Evolutionary conservation across 179 eudicot genomes (phyloP).

Genomic region (Beta macrorhiza): DNA sequence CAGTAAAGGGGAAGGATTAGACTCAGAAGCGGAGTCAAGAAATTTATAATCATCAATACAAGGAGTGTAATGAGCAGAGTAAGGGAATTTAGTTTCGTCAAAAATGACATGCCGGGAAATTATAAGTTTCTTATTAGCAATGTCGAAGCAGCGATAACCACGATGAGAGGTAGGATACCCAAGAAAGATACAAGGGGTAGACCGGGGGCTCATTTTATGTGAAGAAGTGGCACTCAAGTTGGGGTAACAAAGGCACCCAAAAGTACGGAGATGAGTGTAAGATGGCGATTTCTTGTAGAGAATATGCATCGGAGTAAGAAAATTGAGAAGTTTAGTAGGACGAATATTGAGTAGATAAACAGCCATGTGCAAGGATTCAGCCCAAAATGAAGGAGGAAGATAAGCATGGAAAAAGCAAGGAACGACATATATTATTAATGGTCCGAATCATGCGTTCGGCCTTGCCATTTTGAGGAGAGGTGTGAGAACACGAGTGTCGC

Average conservation of each 20-base stretch:
- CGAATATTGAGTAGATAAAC: background rate
- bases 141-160: background rate
- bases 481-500: too few species aligned
- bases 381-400: background rate
- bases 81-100: background rate
- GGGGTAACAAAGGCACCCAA: background rate
- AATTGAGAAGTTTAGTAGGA: background rate
- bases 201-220: background rate
- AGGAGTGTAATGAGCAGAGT: too few species aligned
- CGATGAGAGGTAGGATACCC: background rate
- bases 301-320: background rate
- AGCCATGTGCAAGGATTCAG: background rate
- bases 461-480: too few species aligned
- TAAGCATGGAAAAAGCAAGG: background rate
- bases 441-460: too few species aligned
- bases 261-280: background rate
- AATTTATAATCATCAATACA: too few species aligned
- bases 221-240: background rate
- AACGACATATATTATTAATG: background rate
- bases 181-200: background rate
- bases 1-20: too few species aligned
- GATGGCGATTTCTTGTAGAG: background rate
- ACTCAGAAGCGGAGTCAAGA: too few species aligned
- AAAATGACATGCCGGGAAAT: background rate
- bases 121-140: background rate